phyloP scores from a whole-genome alignment of 2,329 filamentous ascomycete genomes.

The Fusarium sp. region DNA sequence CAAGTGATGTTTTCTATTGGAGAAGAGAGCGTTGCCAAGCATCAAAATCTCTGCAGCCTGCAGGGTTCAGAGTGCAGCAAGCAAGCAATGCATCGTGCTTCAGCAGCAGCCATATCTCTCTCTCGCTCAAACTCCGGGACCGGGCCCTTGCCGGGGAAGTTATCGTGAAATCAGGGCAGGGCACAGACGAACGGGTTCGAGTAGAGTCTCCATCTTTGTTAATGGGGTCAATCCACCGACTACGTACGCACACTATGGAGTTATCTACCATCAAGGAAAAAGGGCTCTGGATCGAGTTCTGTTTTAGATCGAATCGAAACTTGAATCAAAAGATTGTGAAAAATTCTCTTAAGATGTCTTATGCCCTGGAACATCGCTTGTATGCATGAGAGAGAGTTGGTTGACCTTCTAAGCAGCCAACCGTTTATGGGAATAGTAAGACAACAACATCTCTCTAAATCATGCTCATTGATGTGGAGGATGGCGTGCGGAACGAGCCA shows the following conservation, averaged over 20 bases:
- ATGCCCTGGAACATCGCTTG: constrained; percentile 23
- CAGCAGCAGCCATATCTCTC: constrained; percentile 17
- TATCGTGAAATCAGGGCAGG: constrained; percentile 23
- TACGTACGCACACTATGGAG: constrained; percentile 29
- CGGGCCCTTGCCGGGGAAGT: constrained; percentile 23
- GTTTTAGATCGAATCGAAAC: constrained; percentile 33
- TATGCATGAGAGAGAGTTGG: not conserved
- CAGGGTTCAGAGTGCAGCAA: constrained; percentile 3
- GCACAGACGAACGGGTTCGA: constrained; percentile 16
- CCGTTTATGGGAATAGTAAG: constrained; percentile 14
- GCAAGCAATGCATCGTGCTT: constrained; percentile 23
- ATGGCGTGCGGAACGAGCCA: constrained; percentile 41
- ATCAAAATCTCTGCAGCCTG: constrained; percentile 10
- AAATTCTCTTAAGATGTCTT: constrained; percentile 17
- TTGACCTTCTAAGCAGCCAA: constrained; percentile 6
- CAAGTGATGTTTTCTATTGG: constrained; percentile 8
- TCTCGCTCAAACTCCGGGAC: constrained; percentile 32
- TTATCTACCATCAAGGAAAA: constrained; percentile 30
- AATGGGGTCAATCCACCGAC: constrained; percentile 27
- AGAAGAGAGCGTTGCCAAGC: constrained; percentile 8
- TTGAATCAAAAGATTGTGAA: constrained; percentile 8
- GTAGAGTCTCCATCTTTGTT: constrained; percentile 22
- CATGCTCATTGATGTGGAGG: constrained; percentile 39
- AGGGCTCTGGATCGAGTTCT: constrained; percentile 33
- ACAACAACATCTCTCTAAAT: constrained; percentile 29